These are phyloP conservation scores for Eurotiales sp. DNA, from an alignment of 2,329 filamentous ascomycete genomes.

Conservation along the genomic window DNA sequence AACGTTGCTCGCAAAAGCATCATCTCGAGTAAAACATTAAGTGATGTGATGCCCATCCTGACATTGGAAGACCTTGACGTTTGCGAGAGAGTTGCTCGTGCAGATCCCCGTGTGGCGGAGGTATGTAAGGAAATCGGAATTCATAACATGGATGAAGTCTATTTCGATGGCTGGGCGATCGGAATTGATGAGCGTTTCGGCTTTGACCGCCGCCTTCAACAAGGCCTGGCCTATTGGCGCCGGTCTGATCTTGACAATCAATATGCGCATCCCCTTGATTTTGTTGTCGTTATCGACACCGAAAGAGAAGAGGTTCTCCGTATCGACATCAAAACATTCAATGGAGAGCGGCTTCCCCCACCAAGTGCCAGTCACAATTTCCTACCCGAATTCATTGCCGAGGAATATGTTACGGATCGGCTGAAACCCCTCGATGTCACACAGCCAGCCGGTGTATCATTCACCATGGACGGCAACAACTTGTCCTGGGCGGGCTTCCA, in stretches of 20 bases:
- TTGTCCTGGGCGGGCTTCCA: conserved; percentile 92
- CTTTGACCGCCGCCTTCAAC: conserved; percentile 53
- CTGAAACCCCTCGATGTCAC: conserved; percentile 85
- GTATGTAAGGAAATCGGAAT: conserved; percentile 34
- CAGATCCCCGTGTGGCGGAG: conserved; percentile 29
- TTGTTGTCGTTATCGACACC: conserved; percentile 85
- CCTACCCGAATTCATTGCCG: conserved; percentile 67
- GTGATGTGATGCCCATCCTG: conserved; percentile 46
- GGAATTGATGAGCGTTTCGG: conserved; percentile 44
- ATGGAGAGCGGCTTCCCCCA: conserved; percentile 68
- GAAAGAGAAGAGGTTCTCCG: conserved; percentile 73
- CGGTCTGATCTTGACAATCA: conserved; percentile 69
- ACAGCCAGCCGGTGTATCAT: conserved; percentile 84
- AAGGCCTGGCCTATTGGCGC: conserved; percentile 56
- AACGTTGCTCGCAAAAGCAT: conserved; percentile 23
- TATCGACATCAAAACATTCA: conserved; percentile 76
- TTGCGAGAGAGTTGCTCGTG: conserved; percentile 30
- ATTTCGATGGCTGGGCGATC: conserved; percentile 67
- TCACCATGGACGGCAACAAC: conserved; percentile 68
- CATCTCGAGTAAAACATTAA: conserved; percentile 33
- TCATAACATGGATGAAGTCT: conserved; percentile 86
- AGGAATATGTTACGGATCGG: conserved; percentile 69
- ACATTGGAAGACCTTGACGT: conserved; percentile 34
- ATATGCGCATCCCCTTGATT: conserved; percentile 87
- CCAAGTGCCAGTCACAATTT: conserved; percentile 48